Percentiles rank a stretch among this genome's conserved stretches.
Conservation (phyloP, 2,329 filamentous ascomycete genomes). For the Elsinoe fawcettii region DNA sequence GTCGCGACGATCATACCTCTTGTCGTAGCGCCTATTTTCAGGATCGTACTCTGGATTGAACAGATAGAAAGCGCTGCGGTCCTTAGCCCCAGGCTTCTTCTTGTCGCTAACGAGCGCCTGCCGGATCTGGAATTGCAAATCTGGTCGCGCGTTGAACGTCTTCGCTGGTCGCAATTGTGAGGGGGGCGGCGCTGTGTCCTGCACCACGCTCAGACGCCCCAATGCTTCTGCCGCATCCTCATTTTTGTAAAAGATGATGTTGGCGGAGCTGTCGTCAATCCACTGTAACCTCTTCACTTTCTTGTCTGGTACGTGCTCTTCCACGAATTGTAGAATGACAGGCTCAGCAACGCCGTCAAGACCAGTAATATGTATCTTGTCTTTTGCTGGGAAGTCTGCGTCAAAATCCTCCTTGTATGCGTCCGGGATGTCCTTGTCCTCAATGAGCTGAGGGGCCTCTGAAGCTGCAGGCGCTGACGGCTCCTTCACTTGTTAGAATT, state of each 20-base stretch:
- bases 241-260: slow-evolving; percentile 63
- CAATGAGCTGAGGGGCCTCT: slow-evolving; percentile 16
- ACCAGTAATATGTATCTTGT: slow-evolving; percentile 77
- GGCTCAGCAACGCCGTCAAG: slow-evolving; percentile 73
- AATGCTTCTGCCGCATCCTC: slow-evolving; percentile 50
- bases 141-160: slow-evolving; percentile 57
- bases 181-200: slow-evolving; percentile 34
- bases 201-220: slow-evolving; percentile 41
- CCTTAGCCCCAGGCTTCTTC: slow-evolving; percentile 70
- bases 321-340: slow-evolving; percentile 64
- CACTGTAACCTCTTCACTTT: slow-evolving; percentile 66
- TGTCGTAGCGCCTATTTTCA: slow-evolving; percentile 50
- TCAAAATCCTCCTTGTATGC: slow-evolving; percentile 26
- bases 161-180: slow-evolving; percentile 64
- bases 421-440: slow-evolving; percentile 24
- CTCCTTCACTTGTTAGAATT: slow-evolving; percentile 19
- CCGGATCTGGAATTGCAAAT: slow-evolving; percentile 63
- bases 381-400: slow-evolving; percentile 32
- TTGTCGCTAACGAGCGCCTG: slow-evolving; percentile 67
- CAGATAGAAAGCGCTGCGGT: slow-evolving; percentile 83
- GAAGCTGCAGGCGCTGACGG: slow-evolving; percentile 17
- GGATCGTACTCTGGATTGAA: slow-evolving; percentile 85
- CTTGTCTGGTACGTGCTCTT: slow-evolving; percentile 54
- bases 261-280: slow-evolving; percentile 90
- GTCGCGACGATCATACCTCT: slow-evolving; percentile 20